A percentile compares a stretch with the other conserved stretches of the same genome.
Evolutionary conservation across 805 yeast genomes (phyloP).

Genomic region (Brettanomyces naardenensis): DNA sequence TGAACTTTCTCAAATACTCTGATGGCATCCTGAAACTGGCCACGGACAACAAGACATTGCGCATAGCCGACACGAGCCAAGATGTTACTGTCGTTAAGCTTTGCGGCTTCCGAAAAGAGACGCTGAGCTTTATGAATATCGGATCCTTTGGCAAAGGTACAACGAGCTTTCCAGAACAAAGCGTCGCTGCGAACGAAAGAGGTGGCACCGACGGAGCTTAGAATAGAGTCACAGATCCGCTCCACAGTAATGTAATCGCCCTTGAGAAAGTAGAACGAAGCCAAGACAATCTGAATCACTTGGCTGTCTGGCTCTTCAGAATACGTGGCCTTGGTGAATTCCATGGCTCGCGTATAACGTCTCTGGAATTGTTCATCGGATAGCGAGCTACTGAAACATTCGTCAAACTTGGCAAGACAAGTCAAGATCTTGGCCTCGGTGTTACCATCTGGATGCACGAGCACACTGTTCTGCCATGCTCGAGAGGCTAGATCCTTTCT

Average conservation of each 20-base stretch:
- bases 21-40: constrained; percentile 73
- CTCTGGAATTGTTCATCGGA: constrained; percentile 55
- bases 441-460: constrained; percentile 42
- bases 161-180: constrained; percentile 81
- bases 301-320: constrained; percentile 41
- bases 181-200: constrained; percentile 49
- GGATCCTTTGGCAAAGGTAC: constrained; percentile 42
- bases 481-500: constrained; percentile 67
- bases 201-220: constrained; percentile 27
- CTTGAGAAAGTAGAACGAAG: constrained; percentile 65
- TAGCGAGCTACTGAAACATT: constrained; percentile 46
- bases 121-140: constrained; percentile 41
- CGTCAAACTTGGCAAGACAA: constrained; percentile 61
- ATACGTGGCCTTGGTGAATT: constrained; percentile 34
- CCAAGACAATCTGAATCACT: constrained; percentile 57
- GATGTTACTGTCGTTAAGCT: constrained; percentile 53
- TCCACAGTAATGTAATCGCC: constrained; percentile 51
- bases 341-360: constrained; percentile 53
- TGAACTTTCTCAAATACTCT: constrained; percentile 73
- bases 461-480: constrained; percentile 78
- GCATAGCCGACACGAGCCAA: constrained; percentile 79
- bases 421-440: constrained; percentile 57
- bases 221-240: constrained; percentile 45
- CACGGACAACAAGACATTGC: constrained; percentile 71
- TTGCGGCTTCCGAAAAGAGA: constrained; percentile 64